Conservation (phyloP, 2,329 filamentous ascomycete genomes). For the Talaromyces sp. region DNA sequence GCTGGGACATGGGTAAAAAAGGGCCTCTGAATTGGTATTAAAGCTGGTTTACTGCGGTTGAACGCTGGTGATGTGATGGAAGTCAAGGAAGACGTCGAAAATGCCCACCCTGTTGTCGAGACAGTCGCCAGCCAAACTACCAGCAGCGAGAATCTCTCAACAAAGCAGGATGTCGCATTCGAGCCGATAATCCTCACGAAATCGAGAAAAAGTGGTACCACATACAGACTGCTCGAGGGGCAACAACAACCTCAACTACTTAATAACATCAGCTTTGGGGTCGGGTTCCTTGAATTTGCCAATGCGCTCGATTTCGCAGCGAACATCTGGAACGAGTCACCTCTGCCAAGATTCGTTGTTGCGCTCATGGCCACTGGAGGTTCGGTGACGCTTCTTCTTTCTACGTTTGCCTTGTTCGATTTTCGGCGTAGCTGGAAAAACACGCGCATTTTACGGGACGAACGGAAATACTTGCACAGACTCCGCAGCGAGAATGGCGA, state of each 20-base stretch:
- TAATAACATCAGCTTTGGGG: conserved; percentile 28
- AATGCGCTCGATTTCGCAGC: conserved; percentile 56
- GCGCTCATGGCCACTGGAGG: conserved; percentile 53
- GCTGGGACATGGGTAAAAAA: neutral
- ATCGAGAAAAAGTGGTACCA: neutral
- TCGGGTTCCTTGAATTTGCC: conserved; percentile 52
- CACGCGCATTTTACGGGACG: conserved; percentile 40
- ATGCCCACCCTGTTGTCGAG: neutral
- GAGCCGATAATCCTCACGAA: neutral
- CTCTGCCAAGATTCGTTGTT: conserved; percentile 46
- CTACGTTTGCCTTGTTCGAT: conserved; percentile 46
- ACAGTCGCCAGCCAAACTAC: neutral
- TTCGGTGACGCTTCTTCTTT: conserved; percentile 41
- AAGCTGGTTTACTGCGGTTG: neutral
- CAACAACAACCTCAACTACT: neutral
- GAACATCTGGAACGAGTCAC: conserved; percentile 53
- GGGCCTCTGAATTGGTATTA: neutral
- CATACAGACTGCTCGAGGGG: neutral
- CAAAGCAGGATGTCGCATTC: neutral
- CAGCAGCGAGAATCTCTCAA: neutral
- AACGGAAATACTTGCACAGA: conserved; percentile 32
- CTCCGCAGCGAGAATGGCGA: conserved; percentile 13
- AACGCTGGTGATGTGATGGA: neutral
- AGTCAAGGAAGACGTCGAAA: neutral
- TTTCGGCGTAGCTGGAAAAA: conserved; percentile 43